phyloP scores from a whole-genome alignment of 805 yeast species.

The Metschnikowia matae region DNA sequence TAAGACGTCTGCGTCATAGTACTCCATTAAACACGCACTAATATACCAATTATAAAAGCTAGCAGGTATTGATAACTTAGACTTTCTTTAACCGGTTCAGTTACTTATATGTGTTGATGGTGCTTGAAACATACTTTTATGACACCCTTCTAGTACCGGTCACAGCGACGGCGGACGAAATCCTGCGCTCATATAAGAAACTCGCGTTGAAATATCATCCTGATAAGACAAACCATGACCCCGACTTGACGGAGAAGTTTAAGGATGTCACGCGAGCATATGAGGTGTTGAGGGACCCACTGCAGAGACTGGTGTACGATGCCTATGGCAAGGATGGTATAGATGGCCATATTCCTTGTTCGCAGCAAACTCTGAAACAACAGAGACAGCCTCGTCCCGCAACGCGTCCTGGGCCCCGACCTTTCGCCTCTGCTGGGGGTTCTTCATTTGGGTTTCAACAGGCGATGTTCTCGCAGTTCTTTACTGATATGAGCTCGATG shows the following conservation, averaged over 20 bases:
- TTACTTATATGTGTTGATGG: slow-evolving; percentile 12
- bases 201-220: slow-evolving; percentile 58
- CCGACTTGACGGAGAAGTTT: slow-evolving; percentile 49
- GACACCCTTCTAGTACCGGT: slow-evolving; percentile 32
- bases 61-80: too few species aligned
- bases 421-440: neutral
- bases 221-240: slow-evolving; percentile 53
- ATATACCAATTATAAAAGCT: too few species aligned
- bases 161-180: slow-evolving; percentile 34
- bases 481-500: slow-evolving; percentile 30
- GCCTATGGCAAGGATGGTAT: slow-evolving; percentile 45
- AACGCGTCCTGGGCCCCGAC: neutral
- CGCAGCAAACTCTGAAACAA: slow-evolving; percentile 4
- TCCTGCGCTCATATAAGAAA: slow-evolving; percentile 38
- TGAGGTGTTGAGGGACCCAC: slow-evolving; percentile 50
- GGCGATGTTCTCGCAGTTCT: slow-evolving; percentile 33
- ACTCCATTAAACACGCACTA: too few species aligned
- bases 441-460: slow-evolving; percentile 12
- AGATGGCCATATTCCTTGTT: slow-evolving; percentile 23
- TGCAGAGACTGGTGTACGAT: slow-evolving; percentile 49
- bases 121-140: slow-evolving; percentile 27
- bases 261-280: slow-evolving; percentile 65
- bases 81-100: neutral
- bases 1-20: too few species aligned
- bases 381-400: slow-evolving; percentile 1